A percentile compares a stretch with the other conserved stretches of the same genome.
These are phyloP conservation scores for Polygonum aviculare DNA, from an alignment of 148 eudicot species.

Conservation along the genomic window DNA sequence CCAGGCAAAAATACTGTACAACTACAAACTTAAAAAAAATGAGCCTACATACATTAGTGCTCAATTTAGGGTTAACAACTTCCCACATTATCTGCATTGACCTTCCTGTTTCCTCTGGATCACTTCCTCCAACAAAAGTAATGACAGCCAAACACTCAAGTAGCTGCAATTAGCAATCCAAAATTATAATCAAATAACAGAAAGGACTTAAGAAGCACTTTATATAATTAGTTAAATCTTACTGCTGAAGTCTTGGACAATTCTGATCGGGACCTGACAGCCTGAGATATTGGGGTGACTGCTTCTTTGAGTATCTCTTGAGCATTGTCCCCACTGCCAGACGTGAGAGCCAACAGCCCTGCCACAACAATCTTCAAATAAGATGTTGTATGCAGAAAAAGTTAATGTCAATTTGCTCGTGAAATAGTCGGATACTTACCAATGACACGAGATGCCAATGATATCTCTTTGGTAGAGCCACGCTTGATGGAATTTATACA, in stretches of 20 bases:
- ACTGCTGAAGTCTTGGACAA: slow-evolving; percentile 58
- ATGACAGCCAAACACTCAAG: slow-evolving; percentile 72
- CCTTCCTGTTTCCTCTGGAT: slow-evolving; percentile 59
- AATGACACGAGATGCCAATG: slow-evolving; percentile 59
- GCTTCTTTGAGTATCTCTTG: slow-evolving; percentile 74
- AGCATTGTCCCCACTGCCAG: slow-evolving; percentile 69
- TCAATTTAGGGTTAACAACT: slow-evolving; percentile 76
- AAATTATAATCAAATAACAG: not conserved
- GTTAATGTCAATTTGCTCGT: not conserved
- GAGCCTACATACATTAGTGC: slow-evolving; percentile 52
- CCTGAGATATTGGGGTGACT: slow-evolving; percentile 49
- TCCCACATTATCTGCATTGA: slow-evolving; percentile 93
- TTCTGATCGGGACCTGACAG: slow-evolving; percentile 60
- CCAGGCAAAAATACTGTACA: not conserved
- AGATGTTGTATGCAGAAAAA: not conserved
- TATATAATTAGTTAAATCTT: slow-evolving; percentile 13
- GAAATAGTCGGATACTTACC: slow-evolving; percentile 23
- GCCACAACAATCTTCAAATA: not conserved
- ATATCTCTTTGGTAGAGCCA: slow-evolving; percentile 72
- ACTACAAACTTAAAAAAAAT: not conserved
- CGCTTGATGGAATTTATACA: slow-evolving; percentile 64
- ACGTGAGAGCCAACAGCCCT: slow-evolving; percentile 83
- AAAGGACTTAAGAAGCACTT: not conserved
- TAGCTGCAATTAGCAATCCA: slow-evolving; percentile 34
- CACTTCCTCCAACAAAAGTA: slow-evolving; percentile 74